Conservation (phyloP, 2,329 filamentous ascomycete genomes). For the Delphinella strobiligena region DNA sequence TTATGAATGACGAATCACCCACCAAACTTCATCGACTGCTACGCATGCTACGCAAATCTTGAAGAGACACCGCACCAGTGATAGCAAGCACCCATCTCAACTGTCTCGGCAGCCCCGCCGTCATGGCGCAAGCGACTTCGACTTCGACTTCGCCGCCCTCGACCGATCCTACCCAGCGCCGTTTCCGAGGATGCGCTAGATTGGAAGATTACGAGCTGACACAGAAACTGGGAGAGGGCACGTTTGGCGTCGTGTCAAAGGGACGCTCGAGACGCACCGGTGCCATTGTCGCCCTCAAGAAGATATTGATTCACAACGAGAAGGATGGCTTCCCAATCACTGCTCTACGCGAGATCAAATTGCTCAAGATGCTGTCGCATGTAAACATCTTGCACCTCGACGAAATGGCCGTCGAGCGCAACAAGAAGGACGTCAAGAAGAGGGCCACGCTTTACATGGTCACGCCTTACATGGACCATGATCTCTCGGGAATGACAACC, state of each 20-base stretch:
- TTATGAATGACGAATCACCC: no score
- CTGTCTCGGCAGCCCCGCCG: neutral
- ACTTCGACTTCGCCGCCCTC: neutral
- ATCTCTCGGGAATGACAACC: slow-evolving; percentile 91
- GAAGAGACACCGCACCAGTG: neutral
- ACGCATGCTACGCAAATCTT: no score
- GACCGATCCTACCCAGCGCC: slow-evolving; percentile 37
- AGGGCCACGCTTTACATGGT: slow-evolving; percentile 95
- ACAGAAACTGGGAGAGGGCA: slow-evolving; percentile 79
- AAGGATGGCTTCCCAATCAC: slow-evolving; percentile 99
- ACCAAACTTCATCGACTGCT: no score
- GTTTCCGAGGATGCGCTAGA: slow-evolving; percentile 75
- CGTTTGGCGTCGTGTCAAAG: slow-evolving; percentile 93
- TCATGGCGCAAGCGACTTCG: neutral
- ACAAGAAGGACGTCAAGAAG: slow-evolving; percentile 50
- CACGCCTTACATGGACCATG: slow-evolving; percentile 97
- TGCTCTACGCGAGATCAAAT: slow-evolving; percentile 90
- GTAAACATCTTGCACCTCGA: slow-evolving; percentile 75
- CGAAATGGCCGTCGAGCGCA: slow-evolving; percentile 91
- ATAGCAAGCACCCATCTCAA: neutral
- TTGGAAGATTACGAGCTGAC: slow-evolving; percentile 70
- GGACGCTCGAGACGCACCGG: slow-evolving; percentile 66
- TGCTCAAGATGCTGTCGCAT: slow-evolving; percentile 90
- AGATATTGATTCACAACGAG: slow-evolving; percentile 99
- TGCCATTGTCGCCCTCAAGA: slow-evolving; percentile 77